phyloP scores from a whole-genome alignment of 305 asterid genomes.

The Fraxinus greggii region DNA sequence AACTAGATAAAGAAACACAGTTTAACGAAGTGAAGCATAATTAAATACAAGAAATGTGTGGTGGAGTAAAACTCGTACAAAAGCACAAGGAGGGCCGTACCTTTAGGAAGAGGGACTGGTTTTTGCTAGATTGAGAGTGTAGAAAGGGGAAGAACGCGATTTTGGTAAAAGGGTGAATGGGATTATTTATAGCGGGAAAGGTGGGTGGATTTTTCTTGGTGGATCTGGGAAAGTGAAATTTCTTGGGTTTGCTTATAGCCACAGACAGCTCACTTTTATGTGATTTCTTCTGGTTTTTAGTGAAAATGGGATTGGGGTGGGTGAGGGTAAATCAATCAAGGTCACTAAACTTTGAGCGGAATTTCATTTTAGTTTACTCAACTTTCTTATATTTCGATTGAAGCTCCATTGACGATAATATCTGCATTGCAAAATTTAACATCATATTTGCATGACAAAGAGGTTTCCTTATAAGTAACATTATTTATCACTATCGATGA shows the following conservation, averaged over 20 bases:
- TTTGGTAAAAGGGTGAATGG: slow-evolving; percentile 19
- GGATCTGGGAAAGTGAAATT: slow-evolving; percentile 27
- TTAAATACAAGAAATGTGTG: neutral
- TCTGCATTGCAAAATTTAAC: neutral
- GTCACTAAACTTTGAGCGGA: neutral
- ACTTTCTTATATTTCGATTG: neutral
- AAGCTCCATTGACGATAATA: neutral
- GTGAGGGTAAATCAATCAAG: neutral
- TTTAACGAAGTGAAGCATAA: neutral
- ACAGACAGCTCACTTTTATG: neutral
- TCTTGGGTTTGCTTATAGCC: neutral
- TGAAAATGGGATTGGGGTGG: neutral
- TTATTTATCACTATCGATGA: too few relatives aligned
- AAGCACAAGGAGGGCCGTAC: slow-evolving; percentile 35
- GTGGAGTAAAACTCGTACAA: neutral
- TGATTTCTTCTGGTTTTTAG: neutral
- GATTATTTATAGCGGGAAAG: slow-evolving; percentile 40
- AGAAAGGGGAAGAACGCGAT: slow-evolving; percentile 39
- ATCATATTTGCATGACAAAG: neutral
- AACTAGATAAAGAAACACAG: neutral
- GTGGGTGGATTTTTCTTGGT: slow-evolving; percentile 18
- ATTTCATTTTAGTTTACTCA: neutral
- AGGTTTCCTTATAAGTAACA: neutral
- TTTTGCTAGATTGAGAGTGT: slow-evolving; percentile 6
- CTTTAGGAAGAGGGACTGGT: slow-evolving; percentile 26